Conservation (phyloP, 495 filamentous ascomycete species). For the Evansstolkia leycettana region DNA sequence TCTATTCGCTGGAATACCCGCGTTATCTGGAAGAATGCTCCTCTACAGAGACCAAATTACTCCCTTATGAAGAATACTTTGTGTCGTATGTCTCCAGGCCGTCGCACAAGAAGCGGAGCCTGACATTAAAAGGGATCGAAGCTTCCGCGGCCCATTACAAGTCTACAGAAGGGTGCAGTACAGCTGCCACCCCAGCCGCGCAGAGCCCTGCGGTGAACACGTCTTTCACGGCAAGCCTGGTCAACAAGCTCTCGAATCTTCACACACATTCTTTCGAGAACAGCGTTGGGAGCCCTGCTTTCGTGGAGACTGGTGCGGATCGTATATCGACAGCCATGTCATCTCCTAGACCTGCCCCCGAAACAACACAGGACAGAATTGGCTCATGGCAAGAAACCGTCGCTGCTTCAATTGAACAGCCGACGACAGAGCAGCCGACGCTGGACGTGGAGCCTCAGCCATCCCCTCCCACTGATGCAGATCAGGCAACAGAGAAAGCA, state of each 20-base stretch:
- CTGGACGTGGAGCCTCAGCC: no score
- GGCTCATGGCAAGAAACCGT: no score
- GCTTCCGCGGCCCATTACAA: conserved; percentile 15
- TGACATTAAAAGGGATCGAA: conserved; percentile 18
- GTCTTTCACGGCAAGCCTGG: conserved; percentile 21
- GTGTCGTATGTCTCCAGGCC: conserved; percentile 12
- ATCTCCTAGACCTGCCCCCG: neutral
- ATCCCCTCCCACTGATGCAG: no score
- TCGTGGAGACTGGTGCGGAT: conserved; percentile 3
- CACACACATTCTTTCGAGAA: conserved; percentile 16
- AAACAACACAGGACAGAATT: no score
- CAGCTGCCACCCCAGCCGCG: conserved; percentile 1
- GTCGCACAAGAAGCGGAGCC: conserved; percentile 23
- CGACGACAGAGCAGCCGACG: no score
- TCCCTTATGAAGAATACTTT: conserved; percentile 27
- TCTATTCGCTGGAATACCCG: conserved; percentile 28
- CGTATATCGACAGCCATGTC: conserved; percentile 4
- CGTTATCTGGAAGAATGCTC: conserved; percentile 16
- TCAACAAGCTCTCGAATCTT: conserved; percentile 16
- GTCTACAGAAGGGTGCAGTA: neutral
- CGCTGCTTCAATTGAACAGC: no score
- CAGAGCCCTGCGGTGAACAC: neutral
- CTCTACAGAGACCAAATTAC: conserved; percentile 7
- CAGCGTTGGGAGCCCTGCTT: conserved; percentile 1
- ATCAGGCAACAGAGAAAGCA: no score